Conservation (phyloP, 1,139 yeast genomes). For the Taphrina communis region DNA sequence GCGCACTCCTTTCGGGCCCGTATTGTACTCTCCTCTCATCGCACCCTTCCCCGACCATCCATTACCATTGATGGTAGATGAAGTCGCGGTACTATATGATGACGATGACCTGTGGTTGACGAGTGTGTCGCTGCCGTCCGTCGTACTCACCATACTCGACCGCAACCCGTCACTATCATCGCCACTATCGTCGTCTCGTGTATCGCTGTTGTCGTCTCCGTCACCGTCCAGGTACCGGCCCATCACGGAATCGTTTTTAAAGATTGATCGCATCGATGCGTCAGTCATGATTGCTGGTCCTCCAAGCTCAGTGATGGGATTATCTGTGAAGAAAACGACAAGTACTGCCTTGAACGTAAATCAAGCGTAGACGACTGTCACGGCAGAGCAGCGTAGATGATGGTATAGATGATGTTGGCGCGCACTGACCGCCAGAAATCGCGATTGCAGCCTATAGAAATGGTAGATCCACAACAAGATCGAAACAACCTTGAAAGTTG, state of each 20-base stretch:
- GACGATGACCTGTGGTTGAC: background rate
- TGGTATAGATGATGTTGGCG: no score
- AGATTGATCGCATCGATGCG: conserved; percentile 25
- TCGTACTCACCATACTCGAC: background rate
- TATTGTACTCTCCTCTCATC: conserved; percentile 27
- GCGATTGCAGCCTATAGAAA: no score
- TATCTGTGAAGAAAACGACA: background rate
- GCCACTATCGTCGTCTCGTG: background rate
- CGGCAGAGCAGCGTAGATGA: no score
- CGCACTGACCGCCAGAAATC: no score
- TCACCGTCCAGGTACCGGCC: conserved; percentile 38
- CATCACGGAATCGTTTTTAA: conserved; percentile 30
- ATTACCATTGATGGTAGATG: background rate
- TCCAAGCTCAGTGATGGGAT: background rate
- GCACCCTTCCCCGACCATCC: background rate
- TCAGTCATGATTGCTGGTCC: conserved; percentile 13
- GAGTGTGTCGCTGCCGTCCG: conserved; percentile 3
- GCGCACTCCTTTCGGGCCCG: conserved; percentile 45
- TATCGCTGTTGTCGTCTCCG: conserved; percentile 4
- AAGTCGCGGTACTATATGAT: background rate
- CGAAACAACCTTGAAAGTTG: no score
- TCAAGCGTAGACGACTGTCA: no score
- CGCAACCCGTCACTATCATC: background rate
- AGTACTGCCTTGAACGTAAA: no score
- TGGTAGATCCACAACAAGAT: no score